Evolutionary conservation across 2,329 filamentous ascomycete species (phyloP).

Genomic region (Trichoderma polysporum): DNA sequence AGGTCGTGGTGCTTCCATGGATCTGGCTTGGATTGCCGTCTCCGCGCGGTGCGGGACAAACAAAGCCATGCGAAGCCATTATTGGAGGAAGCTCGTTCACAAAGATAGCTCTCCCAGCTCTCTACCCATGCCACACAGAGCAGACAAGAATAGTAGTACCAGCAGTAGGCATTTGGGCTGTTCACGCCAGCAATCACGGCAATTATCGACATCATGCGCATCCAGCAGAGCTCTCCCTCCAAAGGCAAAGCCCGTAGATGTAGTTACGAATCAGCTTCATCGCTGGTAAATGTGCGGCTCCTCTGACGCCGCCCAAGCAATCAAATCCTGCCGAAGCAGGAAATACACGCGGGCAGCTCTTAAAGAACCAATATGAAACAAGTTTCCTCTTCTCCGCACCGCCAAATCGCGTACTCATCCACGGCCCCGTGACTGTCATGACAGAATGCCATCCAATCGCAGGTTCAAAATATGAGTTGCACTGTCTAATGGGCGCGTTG

Average conservation of each 20-base stretch:
- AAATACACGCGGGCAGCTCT: constrained; percentile 58
- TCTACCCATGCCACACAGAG: neutral
- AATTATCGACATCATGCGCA: neutral
- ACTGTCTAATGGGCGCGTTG: constrained; percentile 86
- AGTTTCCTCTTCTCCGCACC: constrained; percentile 51
- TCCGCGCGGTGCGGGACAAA: neutral
- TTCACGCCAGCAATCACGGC: neutral
- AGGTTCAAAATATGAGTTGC: constrained; percentile 66
- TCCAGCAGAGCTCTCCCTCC: neutral
- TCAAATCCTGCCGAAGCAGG: constrained; percentile 27
- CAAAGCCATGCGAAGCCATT: neutral
- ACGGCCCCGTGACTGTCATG: constrained; percentile 55
- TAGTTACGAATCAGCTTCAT: neutral
- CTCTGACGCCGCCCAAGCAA: constrained; percentile 46
- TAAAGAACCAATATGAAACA: constrained; percentile 47
- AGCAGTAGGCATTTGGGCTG: neutral
- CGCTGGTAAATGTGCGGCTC: constrained; percentile 36
- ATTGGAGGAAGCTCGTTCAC: neutral
- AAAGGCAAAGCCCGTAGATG: neutral
- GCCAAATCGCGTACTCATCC: constrained; percentile 64
- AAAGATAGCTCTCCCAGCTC: neutral
- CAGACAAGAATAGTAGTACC: too few relatives aligned
- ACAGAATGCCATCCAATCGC: constrained; percentile 68
- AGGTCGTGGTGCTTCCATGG: neutral
- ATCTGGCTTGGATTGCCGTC: neutral